Percentiles rank a stretch among this genome's conserved stretches.
These are phyloP conservation scores for Pestalotiopsis sp. DNA, from an alignment of 2,329 filamentous ascomycete species.

Conservation along the genomic window DNA sequence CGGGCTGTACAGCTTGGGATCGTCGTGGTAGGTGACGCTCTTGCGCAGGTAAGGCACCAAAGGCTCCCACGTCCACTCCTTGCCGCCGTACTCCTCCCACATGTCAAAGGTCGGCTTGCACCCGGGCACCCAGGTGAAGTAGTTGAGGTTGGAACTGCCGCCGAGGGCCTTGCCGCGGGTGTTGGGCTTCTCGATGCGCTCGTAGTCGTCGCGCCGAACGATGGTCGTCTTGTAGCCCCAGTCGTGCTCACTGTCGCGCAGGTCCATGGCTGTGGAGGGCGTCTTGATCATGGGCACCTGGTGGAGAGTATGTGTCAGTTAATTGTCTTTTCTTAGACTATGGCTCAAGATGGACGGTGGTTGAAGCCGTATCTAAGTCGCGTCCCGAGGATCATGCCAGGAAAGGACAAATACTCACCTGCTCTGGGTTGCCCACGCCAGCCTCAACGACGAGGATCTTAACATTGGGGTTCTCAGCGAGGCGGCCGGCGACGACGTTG, in stretches of 20 bases:
- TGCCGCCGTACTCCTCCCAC: constrained; percentile 72
- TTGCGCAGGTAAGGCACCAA: constrained; percentile 55
- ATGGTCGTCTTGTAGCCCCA: constrained; percentile 65
- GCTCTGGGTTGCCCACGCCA: constrained; percentile 44
- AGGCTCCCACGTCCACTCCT: constrained; percentile 62
- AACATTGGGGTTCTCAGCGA: constrained; percentile 52
- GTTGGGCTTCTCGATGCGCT: constrained; percentile 64
- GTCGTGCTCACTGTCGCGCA: constrained; percentile 57
- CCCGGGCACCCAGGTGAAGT: constrained; percentile 65
- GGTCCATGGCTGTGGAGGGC: constrained; percentile 52
- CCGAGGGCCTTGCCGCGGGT: constrained; percentile 62
- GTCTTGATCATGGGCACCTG: constrained; percentile 54
- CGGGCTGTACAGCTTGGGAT: constrained; percentile 43
- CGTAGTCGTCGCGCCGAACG: constrained; percentile 60
- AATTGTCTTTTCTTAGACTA: not conserved
- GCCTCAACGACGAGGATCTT: constrained; percentile 50
- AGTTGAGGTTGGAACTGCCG: constrained; percentile 61
- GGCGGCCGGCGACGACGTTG: constrained; percentile 49
- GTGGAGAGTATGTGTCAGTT: constrained; percentile 12
- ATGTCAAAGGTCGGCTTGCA: constrained; percentile 64
- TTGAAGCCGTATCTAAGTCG: too few relatives aligned
- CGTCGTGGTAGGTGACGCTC: constrained; percentile 59
- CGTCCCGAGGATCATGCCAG: too few relatives aligned
- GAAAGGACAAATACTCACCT: not conserved
- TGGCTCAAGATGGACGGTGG: too few relatives aligned